phyloP scores from a whole-genome alignment of 495 filamentous ascomycete genomes.

The Penicillium angulare region DNA sequence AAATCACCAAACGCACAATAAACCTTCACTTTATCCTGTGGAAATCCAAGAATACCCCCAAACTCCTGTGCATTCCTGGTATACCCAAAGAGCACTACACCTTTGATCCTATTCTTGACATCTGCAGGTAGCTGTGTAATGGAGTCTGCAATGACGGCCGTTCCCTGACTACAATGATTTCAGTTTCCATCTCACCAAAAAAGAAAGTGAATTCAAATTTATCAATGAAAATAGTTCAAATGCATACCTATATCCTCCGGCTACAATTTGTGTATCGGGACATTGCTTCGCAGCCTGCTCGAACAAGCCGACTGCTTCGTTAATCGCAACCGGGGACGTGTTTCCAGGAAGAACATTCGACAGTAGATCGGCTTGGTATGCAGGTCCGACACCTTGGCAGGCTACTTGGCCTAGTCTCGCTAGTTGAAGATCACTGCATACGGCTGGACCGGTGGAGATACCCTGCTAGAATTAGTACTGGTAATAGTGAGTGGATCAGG shows the following conservation, averaged over 20 bases:
- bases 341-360: conserved; percentile 27
- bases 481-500: neutral
- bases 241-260: neutral
- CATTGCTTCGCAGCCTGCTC: neutral
- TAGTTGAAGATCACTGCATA: conserved; percentile 33
- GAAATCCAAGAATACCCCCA: conserved; percentile 47
- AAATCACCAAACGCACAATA: conserved; percentile 53
- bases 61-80: conserved; percentile 54
- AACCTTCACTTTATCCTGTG: conserved; percentile 41
- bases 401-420: conserved; percentile 31
- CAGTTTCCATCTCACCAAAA: too few relatives aligned
- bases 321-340: conserved; percentile 25
- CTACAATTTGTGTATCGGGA: neutral
- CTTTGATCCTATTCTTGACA: conserved; percentile 49
- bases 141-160: conserved; percentile 51
- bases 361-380: conserved; percentile 27
- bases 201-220: neutral
- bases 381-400: conserved; percentile 37
- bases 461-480: conserved; percentile 22
- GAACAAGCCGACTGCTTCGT: neutral
- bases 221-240: neutral
- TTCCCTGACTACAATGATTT: conserved; percentile 45
- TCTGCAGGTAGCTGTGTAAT: conserved; percentile 39
- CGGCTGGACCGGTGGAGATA: conserved; percentile 36
- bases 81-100: conserved; percentile 56